These are phyloP conservation scores for Stagonosporopsis chrysanthemi DNA, from an alignment of 2,329 filamentous ascomycete species.

Conservation along the genomic window DNA sequence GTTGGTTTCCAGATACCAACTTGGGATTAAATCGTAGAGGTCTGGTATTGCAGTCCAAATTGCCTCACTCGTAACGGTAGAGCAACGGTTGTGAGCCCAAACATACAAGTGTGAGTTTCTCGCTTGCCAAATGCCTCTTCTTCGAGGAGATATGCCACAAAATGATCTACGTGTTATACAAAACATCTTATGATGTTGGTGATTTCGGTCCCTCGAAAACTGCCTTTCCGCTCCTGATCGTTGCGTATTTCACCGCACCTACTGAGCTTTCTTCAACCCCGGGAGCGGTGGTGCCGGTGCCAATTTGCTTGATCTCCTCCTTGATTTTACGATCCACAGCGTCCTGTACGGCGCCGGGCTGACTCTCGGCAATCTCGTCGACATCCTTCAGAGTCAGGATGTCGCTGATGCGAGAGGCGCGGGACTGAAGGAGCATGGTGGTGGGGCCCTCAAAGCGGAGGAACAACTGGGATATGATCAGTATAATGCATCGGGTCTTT, in stretches of 20 bases:
- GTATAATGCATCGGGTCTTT: constrained; percentile 1
- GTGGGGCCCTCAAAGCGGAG: constrained; percentile 86
- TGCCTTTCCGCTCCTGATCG: constrained; percentile 40
- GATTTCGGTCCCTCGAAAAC: constrained; percentile 28
- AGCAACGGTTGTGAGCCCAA: neutral
- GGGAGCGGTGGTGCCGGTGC: constrained; percentile 26
- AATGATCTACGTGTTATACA: constrained; percentile 25
- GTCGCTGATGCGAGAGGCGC: constrained; percentile 80
- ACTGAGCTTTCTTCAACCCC: constrained; percentile 24
- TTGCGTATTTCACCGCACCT: constrained; percentile 35
- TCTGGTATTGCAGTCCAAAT: neutral
- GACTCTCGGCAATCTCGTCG: constrained; percentile 86
- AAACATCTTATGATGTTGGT: constrained; percentile 8
- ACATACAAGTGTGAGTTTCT: constrained; percentile 1
- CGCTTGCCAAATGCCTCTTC: neutral
- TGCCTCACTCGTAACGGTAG: too few relatives aligned
- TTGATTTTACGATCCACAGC: constrained; percentile 53
- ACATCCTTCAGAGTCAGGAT: constrained; percentile 79
- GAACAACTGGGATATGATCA: constrained; percentile 66
- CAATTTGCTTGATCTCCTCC: constrained; percentile 47
- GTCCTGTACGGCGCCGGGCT: constrained; percentile 72
- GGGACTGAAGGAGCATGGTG: constrained; percentile 86
- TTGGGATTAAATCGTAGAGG: neutral
- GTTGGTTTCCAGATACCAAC: neutral
- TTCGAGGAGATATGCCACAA: neutral